Percentiles rank a stretch among this genome's conserved stretches.
These are phyloP conservation scores for Sarcocystis neurona DNA, from an alignment of 169 alveolate species.

Conservation along the genomic window DNA sequence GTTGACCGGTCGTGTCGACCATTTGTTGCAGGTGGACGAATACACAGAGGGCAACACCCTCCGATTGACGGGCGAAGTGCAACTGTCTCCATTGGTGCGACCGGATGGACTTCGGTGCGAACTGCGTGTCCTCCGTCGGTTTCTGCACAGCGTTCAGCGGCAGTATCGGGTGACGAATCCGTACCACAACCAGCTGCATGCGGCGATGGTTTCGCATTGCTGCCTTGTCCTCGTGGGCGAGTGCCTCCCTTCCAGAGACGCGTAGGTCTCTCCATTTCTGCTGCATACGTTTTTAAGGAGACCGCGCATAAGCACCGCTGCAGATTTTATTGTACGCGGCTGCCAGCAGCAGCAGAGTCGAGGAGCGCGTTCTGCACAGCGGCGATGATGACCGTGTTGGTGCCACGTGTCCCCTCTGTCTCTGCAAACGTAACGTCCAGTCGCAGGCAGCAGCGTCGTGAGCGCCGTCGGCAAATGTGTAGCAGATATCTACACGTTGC, in stretches of 20 bases:
- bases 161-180: conserved; percentile 61
- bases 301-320: too few species aligned
- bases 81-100: conserved; percentile 28
- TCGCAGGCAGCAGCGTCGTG: too few species aligned
- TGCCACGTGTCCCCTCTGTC: too few species aligned
- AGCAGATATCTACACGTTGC: too few species aligned
- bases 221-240: conserved; percentile 28
- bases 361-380: too few species aligned
- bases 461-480: too few species aligned
- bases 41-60: conserved; percentile 23
- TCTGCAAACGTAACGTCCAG: too few species aligned
- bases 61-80: conserved; percentile 1
- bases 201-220: conserved; percentile 70
- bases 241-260: conserved; percentile 16
- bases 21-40: conserved; percentile 26
- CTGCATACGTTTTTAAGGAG: too few species aligned
- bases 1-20: not conserved
- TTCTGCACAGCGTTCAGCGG: conserved; percentile 24
- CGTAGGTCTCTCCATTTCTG: too few species aligned
- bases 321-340: too few species aligned
- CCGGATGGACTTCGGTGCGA: conserved; percentile 34
- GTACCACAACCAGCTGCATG: conserved; percentile 72
- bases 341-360: too few species aligned
- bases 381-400: too few species aligned
- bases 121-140: not conserved